phyloP scores from a whole-genome alignment of 768 basidiomycete species.

The Mycena polygramma region DNA sequence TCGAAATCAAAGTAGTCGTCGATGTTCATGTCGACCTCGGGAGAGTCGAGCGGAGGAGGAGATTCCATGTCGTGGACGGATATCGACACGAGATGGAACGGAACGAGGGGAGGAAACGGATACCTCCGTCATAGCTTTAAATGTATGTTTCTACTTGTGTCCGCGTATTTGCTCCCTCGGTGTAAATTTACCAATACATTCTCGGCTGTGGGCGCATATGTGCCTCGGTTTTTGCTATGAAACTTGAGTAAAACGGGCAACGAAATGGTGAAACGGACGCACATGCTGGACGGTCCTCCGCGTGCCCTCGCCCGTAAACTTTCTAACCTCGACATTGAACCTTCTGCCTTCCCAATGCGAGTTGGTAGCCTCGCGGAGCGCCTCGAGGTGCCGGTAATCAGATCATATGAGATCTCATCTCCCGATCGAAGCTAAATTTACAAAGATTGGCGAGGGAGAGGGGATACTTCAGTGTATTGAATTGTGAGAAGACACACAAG shows the following conservation, averaged over 20 bases:
- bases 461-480: no score
- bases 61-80: constrained; percentile 11
- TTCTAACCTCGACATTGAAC: constrained; percentile 4
- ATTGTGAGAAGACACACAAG: no score
- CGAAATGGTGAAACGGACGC: neutral
- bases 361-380: constrained; percentile 30
- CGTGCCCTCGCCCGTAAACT: neutral
- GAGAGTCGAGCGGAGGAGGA: neutral
- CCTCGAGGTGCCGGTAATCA: constrained; percentile 20
- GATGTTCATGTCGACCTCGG: constrained; percentile 4
- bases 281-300: neutral
- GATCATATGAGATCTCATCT: constrained; percentile 5
- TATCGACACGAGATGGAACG: neutral
- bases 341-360: constrained; percentile 22
- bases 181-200: constrained; percentile 15
- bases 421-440: no score
- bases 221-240: constrained; percentile 4
- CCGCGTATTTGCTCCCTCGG: constrained; percentile 5
- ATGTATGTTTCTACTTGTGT: constrained; percentile 24
- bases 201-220: constrained; percentile 28
- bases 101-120: constrained; percentile 1
- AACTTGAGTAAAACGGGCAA: constrained; percentile 13
- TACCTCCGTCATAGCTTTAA: constrained; percentile 11
- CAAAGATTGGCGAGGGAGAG: no score
- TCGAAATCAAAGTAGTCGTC: neutral